phyloP scores from a whole-genome alignment of 2,329 filamentous ascomycete genomes.

The Pleoardoris graminearum region DNA sequence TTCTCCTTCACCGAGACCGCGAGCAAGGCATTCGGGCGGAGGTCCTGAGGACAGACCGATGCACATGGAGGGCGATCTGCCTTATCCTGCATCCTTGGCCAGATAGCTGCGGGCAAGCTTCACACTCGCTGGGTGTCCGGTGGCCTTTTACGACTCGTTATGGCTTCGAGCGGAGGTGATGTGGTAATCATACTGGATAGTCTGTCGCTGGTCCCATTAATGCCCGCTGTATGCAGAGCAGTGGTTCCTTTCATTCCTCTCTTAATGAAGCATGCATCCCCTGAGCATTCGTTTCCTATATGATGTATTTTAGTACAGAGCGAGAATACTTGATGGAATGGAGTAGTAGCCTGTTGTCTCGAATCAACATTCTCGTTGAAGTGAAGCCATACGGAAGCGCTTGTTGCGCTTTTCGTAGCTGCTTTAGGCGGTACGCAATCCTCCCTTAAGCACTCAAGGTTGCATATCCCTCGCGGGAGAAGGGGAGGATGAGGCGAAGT shows the following conservation, averaged over 20 bases:
- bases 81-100: conserved; percentile 10
- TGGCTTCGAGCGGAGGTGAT: conserved; percentile 7
- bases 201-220: conserved; percentile 16
- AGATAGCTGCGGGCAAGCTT: conserved; percentile 26
- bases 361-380: background rate
- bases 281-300: conserved; percentile 14
- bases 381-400: too few relatives aligned
- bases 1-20: conserved; percentile 44
- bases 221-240: conserved; percentile 14
- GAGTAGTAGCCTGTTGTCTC: background rate
- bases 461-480: background rate
- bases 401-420: background rate
- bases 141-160: conserved; percentile 17
- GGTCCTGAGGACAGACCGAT: conserved; percentile 14
- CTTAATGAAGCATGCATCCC: conserved; percentile 5
- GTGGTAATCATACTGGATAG: conserved; percentile 11
- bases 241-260: conserved; percentile 2
- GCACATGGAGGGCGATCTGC: conserved; percentile 15
- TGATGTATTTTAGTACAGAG: conserved; percentile 19
- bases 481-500: conserved; percentile 9
- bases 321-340: background rate
- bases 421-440: background rate
- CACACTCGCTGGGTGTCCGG: conserved; percentile 27
- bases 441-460: background rate
- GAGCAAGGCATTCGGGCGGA: conserved; percentile 34